A percentile compares a stretch with the other conserved stretches of the same genome.
These are phyloP conservation scores for Hemisphaericaspora xylanilytica DNA, from an alignment of 1,139 yeast species.

Conservation along the genomic window DNA sequence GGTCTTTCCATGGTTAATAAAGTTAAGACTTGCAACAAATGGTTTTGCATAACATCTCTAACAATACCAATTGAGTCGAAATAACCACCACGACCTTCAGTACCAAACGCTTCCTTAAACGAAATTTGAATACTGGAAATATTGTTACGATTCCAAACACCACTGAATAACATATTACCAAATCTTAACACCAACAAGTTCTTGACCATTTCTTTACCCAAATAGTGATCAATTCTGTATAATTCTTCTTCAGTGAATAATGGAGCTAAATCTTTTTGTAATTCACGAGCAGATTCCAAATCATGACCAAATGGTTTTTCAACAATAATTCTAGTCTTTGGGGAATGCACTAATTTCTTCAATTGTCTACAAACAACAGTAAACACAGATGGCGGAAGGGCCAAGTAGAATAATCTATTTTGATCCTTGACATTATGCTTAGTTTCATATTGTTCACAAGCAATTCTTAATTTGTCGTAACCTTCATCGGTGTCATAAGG, in stretches of 20 bases:
- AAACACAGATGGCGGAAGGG: conserved; percentile 93
- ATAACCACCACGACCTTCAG: conserved; percentile 98
- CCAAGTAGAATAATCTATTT: conserved; percentile 84
- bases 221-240: conserved; percentile 93
- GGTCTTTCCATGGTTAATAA: conserved; percentile 96
- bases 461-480: conserved; percentile 52
- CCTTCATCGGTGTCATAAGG: conserved; percentile 80
- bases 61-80: conserved; percentile 93
- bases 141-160: conserved; percentile 82
- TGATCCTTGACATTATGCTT: conserved; percentile 39
- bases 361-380: conserved; percentile 72
- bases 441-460: conserved; percentile 59
- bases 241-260: conserved; percentile 88
- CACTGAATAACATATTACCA: conserved; percentile 80
- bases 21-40: conserved; percentile 87
- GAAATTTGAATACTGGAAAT: conserved; percentile 80
- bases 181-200: conserved; percentile 85
- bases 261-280: conserved; percentile 78
- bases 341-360: conserved; percentile 72
- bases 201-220: conserved; percentile 98
- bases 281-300: conserved; percentile 68
- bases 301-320: conserved; percentile 99
- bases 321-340: conserved; percentile 77
- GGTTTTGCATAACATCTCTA: conserved; percentile 98
- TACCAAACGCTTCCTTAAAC: conserved; percentile 95